phyloP scores from a whole-genome alignment of 371 early-diverging fungal genomes.

The Lichtheimia hyalospora region DNA sequence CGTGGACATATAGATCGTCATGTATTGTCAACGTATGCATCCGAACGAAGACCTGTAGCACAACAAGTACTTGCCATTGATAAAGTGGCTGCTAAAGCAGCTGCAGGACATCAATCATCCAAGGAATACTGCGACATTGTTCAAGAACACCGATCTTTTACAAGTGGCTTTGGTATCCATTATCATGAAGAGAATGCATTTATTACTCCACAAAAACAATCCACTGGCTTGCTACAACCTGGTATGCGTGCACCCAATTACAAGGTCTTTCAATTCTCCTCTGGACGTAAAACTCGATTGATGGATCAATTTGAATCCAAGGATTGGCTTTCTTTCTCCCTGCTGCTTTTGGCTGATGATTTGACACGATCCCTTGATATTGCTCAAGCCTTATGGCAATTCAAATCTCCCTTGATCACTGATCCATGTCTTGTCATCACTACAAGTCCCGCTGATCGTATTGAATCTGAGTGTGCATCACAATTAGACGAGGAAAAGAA shows the following conservation, averaged over 20 bases:
- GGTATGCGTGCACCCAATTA: slow-evolving; percentile 48
- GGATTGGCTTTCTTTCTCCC: slow-evolving; percentile 30
- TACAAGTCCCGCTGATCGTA: slow-evolving; percentile 32
- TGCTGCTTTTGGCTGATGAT: slow-evolving; percentile 34
- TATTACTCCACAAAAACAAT: background rate
- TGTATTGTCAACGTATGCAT: slow-evolving; percentile 26
- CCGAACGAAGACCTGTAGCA: slow-evolving; percentile 40
- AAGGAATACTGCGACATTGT: slow-evolving; percentile 35
- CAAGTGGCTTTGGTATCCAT: slow-evolving; percentile 43
- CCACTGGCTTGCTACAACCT: slow-evolving; percentile 12
- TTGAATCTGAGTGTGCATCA: slow-evolving; percentile 12
- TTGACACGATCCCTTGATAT: slow-evolving; percentile 12
- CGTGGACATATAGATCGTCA: slow-evolving; percentile 22
- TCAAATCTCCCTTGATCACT: background rate
- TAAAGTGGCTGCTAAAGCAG: slow-evolving; percentile 39
- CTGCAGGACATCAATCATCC: slow-evolving; percentile 30
- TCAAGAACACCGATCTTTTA: slow-evolving; percentile 34
- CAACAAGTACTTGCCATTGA: slow-evolving; percentile 36
- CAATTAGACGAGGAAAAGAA: slow-evolving; percentile 4
- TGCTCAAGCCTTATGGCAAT: slow-evolving; percentile 13
- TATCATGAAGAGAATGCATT: slow-evolving; percentile 16
- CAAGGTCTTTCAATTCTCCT: slow-evolving; percentile 30
- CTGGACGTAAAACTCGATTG: slow-evolving; percentile 34
- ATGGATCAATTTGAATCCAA: slow-evolving; percentile 22
- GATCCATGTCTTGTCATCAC: slow-evolving; percentile 21